A percentile compares a stretch with the other conserved stretches of the same genome.
Evolutionary conservation across 1,139 yeast species (phyloP).

Genomic region (Hemisphaericaspora xylofermentans): DNA sequence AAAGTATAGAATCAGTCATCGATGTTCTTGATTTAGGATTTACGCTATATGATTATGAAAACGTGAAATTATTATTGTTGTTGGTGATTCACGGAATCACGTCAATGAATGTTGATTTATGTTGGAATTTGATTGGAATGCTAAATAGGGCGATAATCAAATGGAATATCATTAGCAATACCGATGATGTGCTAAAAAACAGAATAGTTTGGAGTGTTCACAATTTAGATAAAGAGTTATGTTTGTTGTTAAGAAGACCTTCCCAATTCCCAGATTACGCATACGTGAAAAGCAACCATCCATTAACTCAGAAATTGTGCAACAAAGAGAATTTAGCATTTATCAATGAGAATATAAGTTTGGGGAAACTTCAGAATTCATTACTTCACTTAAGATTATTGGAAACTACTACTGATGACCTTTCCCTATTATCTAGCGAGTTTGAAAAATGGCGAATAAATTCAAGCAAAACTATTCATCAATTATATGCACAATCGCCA

Average conservation of each 20-base stretch:
- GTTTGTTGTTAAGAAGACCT: conserved; percentile 33
- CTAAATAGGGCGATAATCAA: conserved; percentile 30
- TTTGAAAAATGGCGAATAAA: conserved; percentile 40
- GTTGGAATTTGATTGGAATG: conserved; percentile 40
- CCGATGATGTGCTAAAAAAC: conserved; percentile 15
- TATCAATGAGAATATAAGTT: conserved; percentile 22
- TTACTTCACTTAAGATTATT: conserved; percentile 18
- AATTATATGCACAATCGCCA: conserved; percentile 23
- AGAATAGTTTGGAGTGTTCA: conserved; percentile 41
- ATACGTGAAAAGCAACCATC: conserved; percentile 19
- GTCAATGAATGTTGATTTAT: conserved; percentile 26
- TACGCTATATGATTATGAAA: conserved; percentile 19
- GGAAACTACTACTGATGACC: conserved; percentile 8
- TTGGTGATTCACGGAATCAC: conserved; percentile 32
- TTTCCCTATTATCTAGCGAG: conserved; percentile 20
- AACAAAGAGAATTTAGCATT: conserved; percentile 22
- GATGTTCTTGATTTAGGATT: conserved; percentile 30
- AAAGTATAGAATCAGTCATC: conserved; percentile 31
- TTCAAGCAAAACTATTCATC: conserved; percentile 29
- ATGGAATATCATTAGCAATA: conserved; percentile 16
- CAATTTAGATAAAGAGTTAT: conserved; percentile 41
- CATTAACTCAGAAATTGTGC: conserved; percentile 12
- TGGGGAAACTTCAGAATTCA: conserved; percentile 21
- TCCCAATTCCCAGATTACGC: conserved; percentile 31
- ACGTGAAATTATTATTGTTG: conserved; percentile 29